phyloP scores from a whole-genome alignment of 768 basidiomycete genomes.

The Grammothele lineata region DNA sequence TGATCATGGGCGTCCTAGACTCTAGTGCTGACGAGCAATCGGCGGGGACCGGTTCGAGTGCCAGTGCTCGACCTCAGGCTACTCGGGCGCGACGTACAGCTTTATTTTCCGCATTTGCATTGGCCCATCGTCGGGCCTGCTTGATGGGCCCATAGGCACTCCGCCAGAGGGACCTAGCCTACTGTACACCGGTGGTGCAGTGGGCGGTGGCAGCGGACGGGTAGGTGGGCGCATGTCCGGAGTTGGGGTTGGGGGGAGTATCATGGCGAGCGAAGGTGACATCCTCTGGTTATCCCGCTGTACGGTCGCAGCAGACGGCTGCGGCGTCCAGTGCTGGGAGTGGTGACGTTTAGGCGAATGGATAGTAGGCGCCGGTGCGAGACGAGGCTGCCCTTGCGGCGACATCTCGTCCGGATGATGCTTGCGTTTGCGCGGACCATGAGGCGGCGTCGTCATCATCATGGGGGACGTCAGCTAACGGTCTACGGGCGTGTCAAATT shows the following conservation, averaged over 20 bases:
- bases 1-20: too few species aligned
- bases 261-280: constrained; percentile 61
- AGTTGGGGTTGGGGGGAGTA: constrained; percentile 51
- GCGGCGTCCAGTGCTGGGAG: constrained; percentile 18
- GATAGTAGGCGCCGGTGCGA: constrained; percentile 17
- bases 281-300: constrained; percentile 27
- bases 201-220: constrained; percentile 12
- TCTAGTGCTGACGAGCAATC: not conserved
- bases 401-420: constrained; percentile 27
- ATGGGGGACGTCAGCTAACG: constrained; percentile 6
- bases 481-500: too few species aligned
- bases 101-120: constrained; percentile 11
- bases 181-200: too few species aligned
- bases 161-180: constrained; percentile 3
- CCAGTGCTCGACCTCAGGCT: constrained; percentile 13
- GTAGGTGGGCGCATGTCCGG: constrained; percentile 22
- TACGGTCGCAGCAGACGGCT: constrained; percentile 9
- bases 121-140: not conserved
- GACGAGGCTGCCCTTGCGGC: constrained; percentile 2
- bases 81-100: constrained; percentile 4
- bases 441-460: constrained; percentile 2
- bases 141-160: not conserved
- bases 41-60: constrained; percentile 8
- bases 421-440: constrained; percentile 29
- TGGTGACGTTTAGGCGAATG: constrained; percentile 24